phyloP scores from a whole-genome alignment of 2,329 filamentous ascomycete genomes.

The Aspergillus sp. region DNA sequence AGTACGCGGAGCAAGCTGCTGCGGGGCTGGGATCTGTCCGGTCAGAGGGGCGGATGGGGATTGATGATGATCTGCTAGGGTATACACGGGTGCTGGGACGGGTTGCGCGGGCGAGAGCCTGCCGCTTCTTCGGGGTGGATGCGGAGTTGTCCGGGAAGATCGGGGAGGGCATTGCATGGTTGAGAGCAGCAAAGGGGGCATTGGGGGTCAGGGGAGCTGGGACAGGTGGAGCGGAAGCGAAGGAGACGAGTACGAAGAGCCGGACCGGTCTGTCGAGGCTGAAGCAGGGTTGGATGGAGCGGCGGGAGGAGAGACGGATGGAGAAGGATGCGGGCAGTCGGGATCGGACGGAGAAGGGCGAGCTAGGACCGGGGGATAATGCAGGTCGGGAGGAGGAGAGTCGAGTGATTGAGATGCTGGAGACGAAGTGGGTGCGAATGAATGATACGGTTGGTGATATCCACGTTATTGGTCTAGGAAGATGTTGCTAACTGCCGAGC shows the following conservation, averaged over 20 bases:
- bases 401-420: constrained; percentile 80
- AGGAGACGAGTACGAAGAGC: constrained; percentile 33
- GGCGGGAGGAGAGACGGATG: constrained; percentile 75
- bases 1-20: constrained; percentile 76
- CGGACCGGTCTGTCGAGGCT: constrained; percentile 53
- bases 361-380: constrained; percentile 63
- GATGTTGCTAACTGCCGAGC: constrained; percentile 6
- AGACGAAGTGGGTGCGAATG: constrained; percentile 85
- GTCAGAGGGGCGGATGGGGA: constrained; percentile 27
- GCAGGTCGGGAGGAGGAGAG: constrained; percentile 83
- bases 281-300: constrained; percentile 74
- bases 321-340: constrained; percentile 62
- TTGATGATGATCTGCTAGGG: constrained; percentile 66
- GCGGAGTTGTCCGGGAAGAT: constrained; percentile 80
- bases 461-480: neutral
- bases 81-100: constrained; percentile 76
- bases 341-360: constrained; percentile 33
- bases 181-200: constrained; percentile 74
- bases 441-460: constrained; percentile 70
- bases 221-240: constrained; percentile 45
- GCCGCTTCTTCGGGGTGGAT: constrained; percentile 87
- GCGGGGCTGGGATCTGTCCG: constrained; percentile 50
- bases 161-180: constrained; percentile 84
- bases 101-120: constrained; percentile 79
- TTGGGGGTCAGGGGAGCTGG: constrained; percentile 63